Evolutionary conservation across 371 early-diverging fungal species (phyloP).

Genomic region (Thermomucor indicae-seudaticae): DNA sequence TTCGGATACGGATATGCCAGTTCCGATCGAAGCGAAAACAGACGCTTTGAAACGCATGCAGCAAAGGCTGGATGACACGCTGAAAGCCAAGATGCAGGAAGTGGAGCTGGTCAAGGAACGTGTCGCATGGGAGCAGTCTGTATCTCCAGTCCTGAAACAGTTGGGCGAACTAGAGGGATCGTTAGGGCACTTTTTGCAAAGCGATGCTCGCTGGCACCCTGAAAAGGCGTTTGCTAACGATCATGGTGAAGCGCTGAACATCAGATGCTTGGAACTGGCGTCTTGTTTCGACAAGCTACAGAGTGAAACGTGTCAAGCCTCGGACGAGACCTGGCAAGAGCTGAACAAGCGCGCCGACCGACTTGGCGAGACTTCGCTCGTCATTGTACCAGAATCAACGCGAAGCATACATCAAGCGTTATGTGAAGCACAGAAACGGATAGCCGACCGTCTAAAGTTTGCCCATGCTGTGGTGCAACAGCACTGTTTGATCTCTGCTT

Average conservation of each 20-base stretch:
- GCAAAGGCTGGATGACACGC: conserved; percentile 16
- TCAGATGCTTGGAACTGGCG: not conserved
- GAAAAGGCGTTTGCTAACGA: conserved; percentile 9
- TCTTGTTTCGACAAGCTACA: no score
- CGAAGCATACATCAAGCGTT: conserved; percentile 3
- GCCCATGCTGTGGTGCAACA: conserved; percentile 20
- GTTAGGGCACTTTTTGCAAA: conserved; percentile 29
- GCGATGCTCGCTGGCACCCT: conserved; percentile 37
- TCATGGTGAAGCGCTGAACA: conserved; percentile 13
- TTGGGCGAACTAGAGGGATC: conserved; percentile 10
- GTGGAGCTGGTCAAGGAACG: conserved; percentile 21
- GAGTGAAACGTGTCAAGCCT: no score
- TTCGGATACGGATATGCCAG: conserved; percentile 15
- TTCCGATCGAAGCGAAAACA: conserved; percentile 33
- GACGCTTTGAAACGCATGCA: conserved; percentile 20
- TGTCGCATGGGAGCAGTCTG: conserved; percentile 19
- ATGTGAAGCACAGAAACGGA: not conserved
- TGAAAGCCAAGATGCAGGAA: conserved; percentile 19
- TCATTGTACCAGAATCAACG: no score
- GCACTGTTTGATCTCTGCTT: conserved; percentile 14
- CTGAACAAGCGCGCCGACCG: not conserved
- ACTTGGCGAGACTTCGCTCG: not conserved
- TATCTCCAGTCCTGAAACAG: conserved; percentile 16
- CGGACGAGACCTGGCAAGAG: no score
- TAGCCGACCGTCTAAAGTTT: conserved; percentile 5